Conservation (phyloP, 192 early-diverging fungal species). For the Backusella tarrabulga region DNA sequence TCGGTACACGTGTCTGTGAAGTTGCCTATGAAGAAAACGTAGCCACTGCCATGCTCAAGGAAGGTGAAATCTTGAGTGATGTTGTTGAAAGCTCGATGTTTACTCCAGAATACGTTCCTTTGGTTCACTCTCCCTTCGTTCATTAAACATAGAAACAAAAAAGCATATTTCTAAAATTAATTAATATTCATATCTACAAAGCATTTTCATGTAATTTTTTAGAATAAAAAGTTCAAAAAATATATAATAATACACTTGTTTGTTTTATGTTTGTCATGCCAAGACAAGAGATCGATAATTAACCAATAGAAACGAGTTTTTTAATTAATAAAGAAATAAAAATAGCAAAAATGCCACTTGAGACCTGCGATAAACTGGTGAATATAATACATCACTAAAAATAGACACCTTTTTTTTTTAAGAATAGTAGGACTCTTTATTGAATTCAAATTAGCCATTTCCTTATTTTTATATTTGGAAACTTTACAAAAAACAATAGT, state of each 20-base stretch:
- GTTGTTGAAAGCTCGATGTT: constrained; percentile 54
- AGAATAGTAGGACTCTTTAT: no score
- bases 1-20: constrained; percentile 51
- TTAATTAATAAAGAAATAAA: no score
- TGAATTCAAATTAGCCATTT: no score
- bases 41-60: constrained; percentile 39
- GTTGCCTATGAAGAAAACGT: constrained; percentile 50
- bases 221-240: not conserved
- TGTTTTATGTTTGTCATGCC: not conserved
- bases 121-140: constrained; percentile 26
- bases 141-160: not conserved
- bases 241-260: not conserved
- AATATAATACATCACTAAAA: not conserved
- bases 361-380: no score
- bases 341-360: no score
- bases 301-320: not conserved
- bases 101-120: constrained; percentile 48
- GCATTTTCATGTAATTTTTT: not conserved
- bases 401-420: not conserved
- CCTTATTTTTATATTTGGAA: no score
- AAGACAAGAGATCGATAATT: not conserved
- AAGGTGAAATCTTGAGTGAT: constrained; percentile 42
- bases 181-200: not conserved
- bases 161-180: constrained; percentile 5
- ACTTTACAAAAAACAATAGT: no score